Conservation (phyloP, 2,329 filamentous ascomycete genomes). For the Trichoderma harzianum region DNA sequence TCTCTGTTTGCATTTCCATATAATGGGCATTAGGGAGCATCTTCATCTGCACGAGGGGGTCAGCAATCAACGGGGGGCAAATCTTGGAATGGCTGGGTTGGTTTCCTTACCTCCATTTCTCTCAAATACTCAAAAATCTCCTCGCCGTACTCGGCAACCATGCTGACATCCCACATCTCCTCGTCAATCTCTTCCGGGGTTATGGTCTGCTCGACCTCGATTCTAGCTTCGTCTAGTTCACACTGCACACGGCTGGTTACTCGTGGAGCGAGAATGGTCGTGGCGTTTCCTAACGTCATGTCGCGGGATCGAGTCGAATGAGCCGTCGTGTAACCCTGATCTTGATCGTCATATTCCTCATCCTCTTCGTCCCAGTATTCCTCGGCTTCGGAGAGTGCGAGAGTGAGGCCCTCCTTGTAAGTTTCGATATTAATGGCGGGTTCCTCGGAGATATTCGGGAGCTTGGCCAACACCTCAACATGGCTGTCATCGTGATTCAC, state of each 20-base stretch:
- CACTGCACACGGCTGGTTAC: slow-evolving; percentile 64
- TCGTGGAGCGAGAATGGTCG: slow-evolving; percentile 66
- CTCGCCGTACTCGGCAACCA: slow-evolving; percentile 95
- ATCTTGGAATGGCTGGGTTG: not conserved
- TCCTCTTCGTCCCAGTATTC: slow-evolving; percentile 79
- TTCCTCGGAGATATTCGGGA: slow-evolving; percentile 33
- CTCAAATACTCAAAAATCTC: slow-evolving; percentile 95
- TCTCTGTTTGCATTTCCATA: slow-evolving; percentile 96
- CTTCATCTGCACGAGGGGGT: slow-evolving; percentile 50
- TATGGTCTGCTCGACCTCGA: slow-evolving; percentile 65
- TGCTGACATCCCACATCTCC: slow-evolving; percentile 88
- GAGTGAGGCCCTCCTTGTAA: slow-evolving; percentile 26
- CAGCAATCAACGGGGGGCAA: not conserved
- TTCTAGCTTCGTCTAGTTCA: slow-evolving; percentile 66
- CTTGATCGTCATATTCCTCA: slow-evolving; percentile 58
- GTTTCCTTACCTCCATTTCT: slow-evolving; percentile 69
- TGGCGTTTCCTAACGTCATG: slow-evolving; percentile 49
- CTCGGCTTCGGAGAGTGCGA: slow-evolving; percentile 46
- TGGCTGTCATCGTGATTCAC: slow-evolving; percentile 26
- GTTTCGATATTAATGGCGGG: slow-evolving; percentile 24
- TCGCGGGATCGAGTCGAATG: slow-evolving; percentile 71
- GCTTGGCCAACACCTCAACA: slow-evolving; percentile 26
- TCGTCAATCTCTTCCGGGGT: slow-evolving; percentile 78
- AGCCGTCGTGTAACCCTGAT: slow-evolving; percentile 72
- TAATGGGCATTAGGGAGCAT: slow-evolving; percentile 89